Percentiles rank a stretch among this genome's conserved stretches.
These are phyloP conservation scores for Stramenopiles sp. DNA, from an alignment of 352 stramenopile species.

Conservation along the genomic window DNA sequence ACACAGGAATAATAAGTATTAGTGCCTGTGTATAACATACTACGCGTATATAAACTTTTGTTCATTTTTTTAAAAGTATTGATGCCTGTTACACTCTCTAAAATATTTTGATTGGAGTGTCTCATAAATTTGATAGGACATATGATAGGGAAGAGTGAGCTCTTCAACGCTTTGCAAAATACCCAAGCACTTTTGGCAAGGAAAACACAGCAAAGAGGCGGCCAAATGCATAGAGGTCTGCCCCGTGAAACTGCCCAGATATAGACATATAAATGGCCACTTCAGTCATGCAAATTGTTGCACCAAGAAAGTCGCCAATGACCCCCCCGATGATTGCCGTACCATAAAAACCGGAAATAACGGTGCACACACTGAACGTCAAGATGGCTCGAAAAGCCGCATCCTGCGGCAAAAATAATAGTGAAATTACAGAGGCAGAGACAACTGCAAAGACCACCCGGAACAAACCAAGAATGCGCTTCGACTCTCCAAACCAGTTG, in stretches of 20 bases:
- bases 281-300: constrained; percentile 35
- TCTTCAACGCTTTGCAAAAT: no score
- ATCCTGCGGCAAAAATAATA: constrained; percentile 22
- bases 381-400: constrained; percentile 7
- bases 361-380: constrained; percentile 19
- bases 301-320: constrained; percentile 41
- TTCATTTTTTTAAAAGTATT: no score
- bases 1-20: no score
- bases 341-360: constrained; percentile 27
- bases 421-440: constrained; percentile 21
- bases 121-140: no score
- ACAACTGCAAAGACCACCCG: constrained; percentile 26
- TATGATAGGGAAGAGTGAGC: no score
- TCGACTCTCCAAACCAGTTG: constrained; percentile 32
- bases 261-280: constrained; percentile 23
- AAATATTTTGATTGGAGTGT: no score
- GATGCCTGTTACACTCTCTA: no score
- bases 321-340: constrained; percentile 29
- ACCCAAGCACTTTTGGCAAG: no score
- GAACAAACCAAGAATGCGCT: constrained; percentile 29
- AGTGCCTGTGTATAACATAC: no score
- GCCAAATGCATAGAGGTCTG: background rate
- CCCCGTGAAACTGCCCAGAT: constrained; percentile 12
- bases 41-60: no score
- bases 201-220: no score